Evolutionary conservation across 1,284 basidiomycete species (phyloP).

Genomic region (Macrocybe sp.): DNA sequence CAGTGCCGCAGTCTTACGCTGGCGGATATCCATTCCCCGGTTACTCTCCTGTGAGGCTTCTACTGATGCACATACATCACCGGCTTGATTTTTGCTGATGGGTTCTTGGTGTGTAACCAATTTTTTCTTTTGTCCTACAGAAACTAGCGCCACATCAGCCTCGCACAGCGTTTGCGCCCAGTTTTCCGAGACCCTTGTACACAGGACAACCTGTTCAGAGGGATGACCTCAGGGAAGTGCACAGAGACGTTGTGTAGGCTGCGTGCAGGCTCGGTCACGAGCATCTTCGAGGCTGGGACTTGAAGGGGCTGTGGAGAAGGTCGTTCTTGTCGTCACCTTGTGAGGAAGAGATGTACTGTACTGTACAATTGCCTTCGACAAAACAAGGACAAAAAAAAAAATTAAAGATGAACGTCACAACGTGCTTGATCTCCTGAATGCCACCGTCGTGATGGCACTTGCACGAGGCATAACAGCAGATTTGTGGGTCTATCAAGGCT

Average conservation of each 20-base stretch:
- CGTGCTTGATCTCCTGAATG: neutral
- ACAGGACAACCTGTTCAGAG: conserved; percentile 9
- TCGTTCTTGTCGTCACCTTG: neutral
- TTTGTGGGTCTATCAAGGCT: neutral
- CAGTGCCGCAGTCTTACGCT: neutral
- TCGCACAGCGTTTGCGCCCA: conserved; percentile 20
- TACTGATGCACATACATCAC: neutral
- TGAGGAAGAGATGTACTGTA: neutral
- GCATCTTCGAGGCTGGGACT: neutral
- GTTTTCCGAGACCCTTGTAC: conserved; percentile 23
- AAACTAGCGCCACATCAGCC: conserved; percentile 10
- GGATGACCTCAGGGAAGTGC: conserved; percentile 14
- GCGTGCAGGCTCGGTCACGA: conserved; percentile 2
- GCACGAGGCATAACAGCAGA: too few relatives aligned
- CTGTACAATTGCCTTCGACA: neutral
- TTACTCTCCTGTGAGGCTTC: conserved; percentile 1
- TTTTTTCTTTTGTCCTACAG: neutral
- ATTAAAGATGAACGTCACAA: conserved; percentile 1
- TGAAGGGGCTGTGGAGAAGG: conserved; percentile 1
- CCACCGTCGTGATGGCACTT: neutral
- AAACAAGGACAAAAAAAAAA: neutral
- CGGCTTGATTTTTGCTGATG: neutral
- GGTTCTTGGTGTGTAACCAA: neutral
- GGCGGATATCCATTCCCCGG: conserved; percentile 3
- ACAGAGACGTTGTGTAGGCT: conserved; percentile 21